Percentiles rank a stretch among this genome's conserved stretches.
phyloP scores from a whole-genome alignment of 371 early-diverging fungal genomes.

The Mucor saturninus region DNA sequence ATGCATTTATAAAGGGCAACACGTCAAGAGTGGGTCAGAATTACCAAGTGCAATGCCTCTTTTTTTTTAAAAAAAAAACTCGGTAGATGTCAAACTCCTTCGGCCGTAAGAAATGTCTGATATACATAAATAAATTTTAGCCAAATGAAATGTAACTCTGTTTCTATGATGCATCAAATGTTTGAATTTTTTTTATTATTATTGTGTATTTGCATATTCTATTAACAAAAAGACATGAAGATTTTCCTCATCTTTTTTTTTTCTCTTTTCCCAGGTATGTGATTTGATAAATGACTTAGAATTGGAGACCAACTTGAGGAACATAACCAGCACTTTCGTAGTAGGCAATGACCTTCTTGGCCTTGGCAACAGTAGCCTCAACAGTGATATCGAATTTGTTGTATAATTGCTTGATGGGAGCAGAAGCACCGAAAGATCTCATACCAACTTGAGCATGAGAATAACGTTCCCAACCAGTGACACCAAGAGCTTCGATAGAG shows the following conservation, averaged over 20 bases:
- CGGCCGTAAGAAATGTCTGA: too few species aligned
- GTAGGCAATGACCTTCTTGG: slow-evolving; percentile 74
- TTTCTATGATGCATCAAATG: too few species aligned
- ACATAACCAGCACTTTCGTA: slow-evolving; percentile 67
- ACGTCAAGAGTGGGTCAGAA: too few species aligned
- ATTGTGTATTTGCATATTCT: too few species aligned
- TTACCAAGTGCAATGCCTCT: too few species aligned
- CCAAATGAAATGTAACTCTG: too few species aligned
- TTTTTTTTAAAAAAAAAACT: too few species aligned
- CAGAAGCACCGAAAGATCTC: slow-evolving; percentile 95
- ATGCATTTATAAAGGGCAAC: too few species aligned
- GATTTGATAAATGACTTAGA: slow-evolving; percentile 17
- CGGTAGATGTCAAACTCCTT: too few species aligned
- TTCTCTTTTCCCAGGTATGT: not conserved
- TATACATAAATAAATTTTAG: too few species aligned
- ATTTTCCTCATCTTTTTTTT: not conserved
- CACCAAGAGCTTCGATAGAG: slow-evolving; percentile 94
- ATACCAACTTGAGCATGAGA: slow-evolving; percentile 94
- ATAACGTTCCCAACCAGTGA: slow-evolving; percentile 96
- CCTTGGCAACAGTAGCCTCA: slow-evolving; percentile 79
- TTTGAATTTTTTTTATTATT: not conserved
- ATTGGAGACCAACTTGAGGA: slow-evolving; percentile 51
- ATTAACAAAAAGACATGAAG: not conserved
- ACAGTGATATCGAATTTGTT: slow-evolving; percentile 84
- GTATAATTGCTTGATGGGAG: slow-evolving; percentile 79